Base-by-base conservation (phyloP, 2,329 filamentous ascomycete species). In the Penicillium brasilianum region DNA sequence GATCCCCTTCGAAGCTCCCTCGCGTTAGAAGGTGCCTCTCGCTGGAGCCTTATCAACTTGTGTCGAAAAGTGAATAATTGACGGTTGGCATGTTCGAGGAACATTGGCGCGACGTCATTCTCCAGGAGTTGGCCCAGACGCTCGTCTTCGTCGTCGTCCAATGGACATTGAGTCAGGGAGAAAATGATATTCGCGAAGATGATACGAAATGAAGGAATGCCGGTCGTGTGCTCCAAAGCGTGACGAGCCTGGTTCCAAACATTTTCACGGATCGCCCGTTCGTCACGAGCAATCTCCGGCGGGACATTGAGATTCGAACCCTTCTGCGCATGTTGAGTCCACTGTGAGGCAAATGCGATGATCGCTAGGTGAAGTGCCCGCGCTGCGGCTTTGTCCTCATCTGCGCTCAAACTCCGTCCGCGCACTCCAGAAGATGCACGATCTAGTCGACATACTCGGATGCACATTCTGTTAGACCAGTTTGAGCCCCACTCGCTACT, bases 181-280 rank as follows among this genome's bases (percentile, higher is more conserved):
- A 82, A 81, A 6, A 82, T 76, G 22, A 82, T 78, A 46, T 80
- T 77, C 28, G 80, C 80, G 32, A 81, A 77, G 2, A 78, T 76
- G 11, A 81, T 72, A 2, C 79, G 74, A 61, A 81, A 81, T 0
- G 80, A 82, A n/a, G 78, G 75, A n/a, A 80, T 77, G 2, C 73
- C 75, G 10, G 72, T 67, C 1, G 74, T 76, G 18, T 73, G 67
- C 43, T 78, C 72, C 39, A 82, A 65, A 11, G 77, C 77, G 4
- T 71, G 70, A 1, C 73, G 72, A 34, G 80, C 79, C 64, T 81
- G 71, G 57, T 81, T 75, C 80, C 80, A 82, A 3, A 78, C 71
- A 4, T 69, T 70, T 43, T 76, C 71, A 57, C 79, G 77, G 18
- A 81, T 72, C 1, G 65, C 69, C 18, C 77, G 69, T 59, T 80